Percentiles rank a stretch among this genome's conserved stretches.
phyloP scores from a whole-genome alignment of 2,329 filamentous ascomycete species.

The Sclerotinia minor region DNA sequence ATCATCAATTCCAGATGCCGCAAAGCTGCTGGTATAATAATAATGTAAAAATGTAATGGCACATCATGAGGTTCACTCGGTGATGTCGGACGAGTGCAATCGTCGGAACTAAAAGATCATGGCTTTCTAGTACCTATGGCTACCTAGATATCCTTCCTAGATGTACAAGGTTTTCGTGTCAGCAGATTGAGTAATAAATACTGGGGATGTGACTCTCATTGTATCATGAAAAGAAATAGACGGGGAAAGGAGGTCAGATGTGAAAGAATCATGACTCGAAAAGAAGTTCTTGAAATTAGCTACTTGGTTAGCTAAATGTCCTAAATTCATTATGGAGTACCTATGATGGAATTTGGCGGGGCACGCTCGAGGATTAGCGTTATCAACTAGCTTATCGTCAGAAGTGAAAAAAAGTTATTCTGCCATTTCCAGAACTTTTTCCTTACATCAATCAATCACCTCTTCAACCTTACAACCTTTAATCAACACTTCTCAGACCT shows the following conservation, averaged over 20 bases:
- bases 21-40: slow-evolving; percentile 26
- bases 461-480: neutral
- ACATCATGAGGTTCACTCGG: neutral
- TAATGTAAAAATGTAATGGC: slow-evolving; percentile 27
- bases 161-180: neutral
- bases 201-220: neutral
- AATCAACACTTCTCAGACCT: neutral
- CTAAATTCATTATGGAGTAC: neutral
- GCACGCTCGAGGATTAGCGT: slow-evolving; percentile 20
- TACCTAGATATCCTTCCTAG: neutral
- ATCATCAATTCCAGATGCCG: slow-evolving; percentile 16
- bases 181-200: neutral
- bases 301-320: neutral
- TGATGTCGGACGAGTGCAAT: neutral
- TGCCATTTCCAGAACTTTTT: slow-evolving; percentile 23
- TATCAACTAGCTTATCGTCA: slow-evolving; percentile 25
- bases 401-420: slow-evolving; percentile 26
- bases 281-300: neutral
- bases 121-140: slow-evolving; percentile 1
- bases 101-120: neutral
- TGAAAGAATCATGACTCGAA: too few species aligned
- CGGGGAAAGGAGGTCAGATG: neutral
- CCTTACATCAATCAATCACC: slow-evolving; percentile 7
- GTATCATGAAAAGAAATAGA: neutral
- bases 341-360: slow-evolving; percentile 21